Percentiles rank a stretch among this genome's conserved stretches.
Evolutionary conservation across 441 rosid species (phyloP).

Genomic region (Arabidopsis hybrid): DNA sequence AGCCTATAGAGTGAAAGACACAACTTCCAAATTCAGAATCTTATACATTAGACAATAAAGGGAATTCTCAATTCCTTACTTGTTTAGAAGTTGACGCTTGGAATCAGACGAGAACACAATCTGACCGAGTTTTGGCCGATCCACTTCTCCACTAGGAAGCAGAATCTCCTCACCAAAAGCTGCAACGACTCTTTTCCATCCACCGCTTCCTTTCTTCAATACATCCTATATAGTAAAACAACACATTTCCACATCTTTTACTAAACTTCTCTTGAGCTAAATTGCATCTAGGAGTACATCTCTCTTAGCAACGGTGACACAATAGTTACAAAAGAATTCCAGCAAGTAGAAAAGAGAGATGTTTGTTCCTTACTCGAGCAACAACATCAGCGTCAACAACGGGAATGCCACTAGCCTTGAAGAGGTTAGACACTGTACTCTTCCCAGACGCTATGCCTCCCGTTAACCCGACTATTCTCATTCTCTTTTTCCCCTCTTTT

Average conservation of each 20-base stretch:
- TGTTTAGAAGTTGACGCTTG: slow-evolving; percentile 79
- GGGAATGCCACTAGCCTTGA: slow-evolving; percentile 71
- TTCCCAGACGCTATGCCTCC: slow-evolving; percentile 95
- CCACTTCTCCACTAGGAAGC: slow-evolving; percentile 50
- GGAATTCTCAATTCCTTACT: slow-evolving; percentile 47
- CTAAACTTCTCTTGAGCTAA: no score
- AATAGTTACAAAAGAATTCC: not conserved
- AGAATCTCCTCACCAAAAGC: slow-evolving; percentile 82
- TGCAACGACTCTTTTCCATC: slow-evolving; percentile 79
- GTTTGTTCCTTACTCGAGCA: slow-evolving; percentile 63
- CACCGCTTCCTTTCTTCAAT: slow-evolving; percentile 73
- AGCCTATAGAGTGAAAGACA: slow-evolving; percentile 52
- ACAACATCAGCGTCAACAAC: slow-evolving; percentile 53
- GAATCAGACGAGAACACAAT: slow-evolving; percentile 81
- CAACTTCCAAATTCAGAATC: not conserved
- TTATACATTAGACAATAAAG: not conserved
- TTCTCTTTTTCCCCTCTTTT: slow-evolving; percentile 15
- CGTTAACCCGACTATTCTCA: slow-evolving; percentile 86
- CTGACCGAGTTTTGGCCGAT: slow-evolving; percentile 78
- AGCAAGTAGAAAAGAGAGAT: not conserved
- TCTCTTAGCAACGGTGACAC: not conserved
- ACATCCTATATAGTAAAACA: slow-evolving; percentile 60
- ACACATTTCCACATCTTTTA: not conserved
- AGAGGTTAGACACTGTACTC: slow-evolving; percentile 85
- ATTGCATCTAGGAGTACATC: no score